These are phyloP conservation scores for Cytospora piceicola DNA, from an alignment of 2,329 filamentous ascomycete genomes.

Conservation along the genomic window DNA sequence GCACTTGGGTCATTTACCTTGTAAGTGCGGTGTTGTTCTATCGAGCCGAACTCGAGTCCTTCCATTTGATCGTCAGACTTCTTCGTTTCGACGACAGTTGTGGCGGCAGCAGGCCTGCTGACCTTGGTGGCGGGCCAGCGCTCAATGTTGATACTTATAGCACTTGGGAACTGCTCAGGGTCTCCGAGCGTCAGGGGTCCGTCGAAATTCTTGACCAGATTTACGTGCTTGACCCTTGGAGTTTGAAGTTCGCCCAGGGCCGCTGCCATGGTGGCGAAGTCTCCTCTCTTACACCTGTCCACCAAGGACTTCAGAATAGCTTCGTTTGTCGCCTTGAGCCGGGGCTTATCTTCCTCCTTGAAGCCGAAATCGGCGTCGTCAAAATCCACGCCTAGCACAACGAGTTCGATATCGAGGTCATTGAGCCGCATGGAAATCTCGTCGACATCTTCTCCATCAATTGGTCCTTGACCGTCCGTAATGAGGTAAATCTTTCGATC, in stretches of 20 bases:
- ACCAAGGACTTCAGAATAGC: constrained; percentile 65
- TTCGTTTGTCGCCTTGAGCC: constrained; percentile 78
- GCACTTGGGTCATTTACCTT: constrained; percentile 75
- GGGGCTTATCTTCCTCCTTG: constrained; percentile 85
- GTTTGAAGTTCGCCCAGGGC: constrained; percentile 79
- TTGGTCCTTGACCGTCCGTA: constrained; percentile 75
- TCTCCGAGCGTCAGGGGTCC: constrained; percentile 82
- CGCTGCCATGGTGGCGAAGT: constrained; percentile 83
- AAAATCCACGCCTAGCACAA: constrained; percentile 87
- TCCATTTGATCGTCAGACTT: constrained; percentile 56
- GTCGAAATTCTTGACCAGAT: constrained; percentile 77
- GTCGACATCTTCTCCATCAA: constrained; percentile 73
- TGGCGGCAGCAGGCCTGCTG: constrained; percentile 75
- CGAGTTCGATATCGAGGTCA: constrained; percentile 74
- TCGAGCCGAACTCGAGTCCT: constrained; percentile 63
- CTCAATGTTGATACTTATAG: constrained; percentile 83
- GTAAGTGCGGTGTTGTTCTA: constrained; percentile 81
- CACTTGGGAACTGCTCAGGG: constrained; percentile 70
- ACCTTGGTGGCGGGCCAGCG: constrained; percentile 86
- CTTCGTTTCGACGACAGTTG: constrained; percentile 68
- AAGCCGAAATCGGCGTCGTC: constrained; percentile 88
- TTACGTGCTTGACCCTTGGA: constrained; percentile 76
- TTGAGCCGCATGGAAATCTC: constrained; percentile 76
- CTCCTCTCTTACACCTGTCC: constrained; percentile 67
- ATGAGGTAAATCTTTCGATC: constrained; percentile 80